These are phyloP conservation scores for Juncus inflexus DNA, from an alignment of 176 grass and related monocot species.

Conservation along the genomic window DNA sequence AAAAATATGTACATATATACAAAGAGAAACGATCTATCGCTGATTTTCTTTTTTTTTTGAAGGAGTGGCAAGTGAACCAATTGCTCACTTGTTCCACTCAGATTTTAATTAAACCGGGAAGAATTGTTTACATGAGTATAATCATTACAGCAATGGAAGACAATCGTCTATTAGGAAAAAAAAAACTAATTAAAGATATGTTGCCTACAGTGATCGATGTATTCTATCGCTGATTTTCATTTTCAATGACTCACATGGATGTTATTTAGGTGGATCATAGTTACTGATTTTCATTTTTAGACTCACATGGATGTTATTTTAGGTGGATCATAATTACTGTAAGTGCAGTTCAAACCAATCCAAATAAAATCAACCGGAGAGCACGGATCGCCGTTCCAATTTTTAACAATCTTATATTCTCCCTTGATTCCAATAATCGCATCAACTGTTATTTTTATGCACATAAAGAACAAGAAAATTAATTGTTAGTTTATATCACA, in stretches of 20 bases:
- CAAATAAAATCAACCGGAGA: slow-evolving; percentile 40
- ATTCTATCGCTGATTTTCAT: no score
- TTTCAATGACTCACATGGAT: no score
- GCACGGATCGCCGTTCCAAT: slow-evolving; percentile 82
- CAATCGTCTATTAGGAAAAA: no score
- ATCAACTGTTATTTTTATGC: slow-evolving; percentile 24
- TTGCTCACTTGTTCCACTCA: no score
- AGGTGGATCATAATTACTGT: slow-evolving; percentile 15
- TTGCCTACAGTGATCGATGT: no score
- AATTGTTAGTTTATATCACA: background rate
- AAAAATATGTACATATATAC: background rate
- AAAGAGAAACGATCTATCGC: background rate
- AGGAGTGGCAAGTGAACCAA: no score
- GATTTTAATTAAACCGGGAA: no score
- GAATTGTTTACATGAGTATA: no score
- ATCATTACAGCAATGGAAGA: no score
- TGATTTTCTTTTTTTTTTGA: no score
- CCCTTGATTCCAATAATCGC: slow-evolving; percentile 42
- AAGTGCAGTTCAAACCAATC: slow-evolving; percentile 52
- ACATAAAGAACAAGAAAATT: background rate
- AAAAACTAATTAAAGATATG: no score
- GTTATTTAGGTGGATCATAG: background rate
- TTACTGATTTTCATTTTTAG: background rate
- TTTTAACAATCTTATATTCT: slow-evolving; percentile 45
- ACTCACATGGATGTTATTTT: slow-evolving; percentile 56